phyloP scores from a whole-genome alignment of 306 rosid species.

The Quercus ilex region DNA sequence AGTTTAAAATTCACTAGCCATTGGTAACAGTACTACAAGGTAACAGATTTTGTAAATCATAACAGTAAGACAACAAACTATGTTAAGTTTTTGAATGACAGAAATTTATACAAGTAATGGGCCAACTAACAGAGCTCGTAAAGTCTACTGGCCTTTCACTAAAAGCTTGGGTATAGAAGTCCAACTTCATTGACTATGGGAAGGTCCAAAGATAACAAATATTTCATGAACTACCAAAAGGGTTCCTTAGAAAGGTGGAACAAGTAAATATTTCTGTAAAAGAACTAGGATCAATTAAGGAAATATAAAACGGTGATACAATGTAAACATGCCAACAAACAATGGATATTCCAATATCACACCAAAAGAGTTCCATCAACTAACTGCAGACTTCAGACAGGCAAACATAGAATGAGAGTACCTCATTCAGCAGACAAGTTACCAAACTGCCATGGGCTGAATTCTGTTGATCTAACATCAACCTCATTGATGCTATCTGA shows the following conservation, averaged over 20 bases:
- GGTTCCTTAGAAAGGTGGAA: background rate
- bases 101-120: background rate
- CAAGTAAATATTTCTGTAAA: slow-evolving; percentile 3
- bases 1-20: background rate
- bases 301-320: slow-evolving; percentile 13
- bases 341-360: slow-evolving; percentile 24
- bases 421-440: slow-evolving; percentile 52
- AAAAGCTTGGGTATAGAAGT: background rate
- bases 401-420: slow-evolving; percentile 17
- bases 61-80: background rate
- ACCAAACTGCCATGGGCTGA: slow-evolving; percentile 87
- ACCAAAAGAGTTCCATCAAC: slow-evolving; percentile 17
- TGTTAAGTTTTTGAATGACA: background rate
- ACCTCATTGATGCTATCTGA: slow-evolving; percentile 36
- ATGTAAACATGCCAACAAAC: slow-evolving; percentile 32
- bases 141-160: background rate
- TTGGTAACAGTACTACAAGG: background rate
- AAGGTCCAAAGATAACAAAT: background rate
- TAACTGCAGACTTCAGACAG: slow-evolving; percentile 21
- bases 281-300: slow-evolving; percentile 16
- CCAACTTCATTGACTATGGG: background rate
- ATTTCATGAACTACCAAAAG: background rate
- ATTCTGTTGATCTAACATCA: slow-evolving; percentile 49
- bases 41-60: background rate
- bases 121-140: background rate